These are phyloP conservation scores for Colletotrichum aenigma DNA, from an alignment of 2,329 filamentous ascomycete species.

Conservation along the genomic window DNA sequence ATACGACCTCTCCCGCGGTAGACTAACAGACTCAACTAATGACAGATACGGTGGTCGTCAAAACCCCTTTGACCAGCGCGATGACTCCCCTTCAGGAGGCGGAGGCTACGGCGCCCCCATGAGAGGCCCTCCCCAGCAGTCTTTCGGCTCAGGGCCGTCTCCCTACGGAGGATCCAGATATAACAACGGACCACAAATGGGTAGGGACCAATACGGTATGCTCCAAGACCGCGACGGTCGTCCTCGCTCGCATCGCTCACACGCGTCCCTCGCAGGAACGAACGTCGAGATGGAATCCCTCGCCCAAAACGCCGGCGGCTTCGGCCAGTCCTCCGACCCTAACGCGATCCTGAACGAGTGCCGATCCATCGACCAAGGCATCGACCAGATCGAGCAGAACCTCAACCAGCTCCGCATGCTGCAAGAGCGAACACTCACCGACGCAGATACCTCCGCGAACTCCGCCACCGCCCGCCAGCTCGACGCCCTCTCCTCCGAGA, in stretches of 20 bases:
- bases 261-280: slow-evolving; percentile 33
- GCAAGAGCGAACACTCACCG: slow-evolving; percentile 74
- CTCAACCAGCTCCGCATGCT: slow-evolving; percentile 74
- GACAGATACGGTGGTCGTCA: slow-evolving; percentile 57
- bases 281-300: slow-evolving; percentile 77
- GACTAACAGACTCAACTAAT: slow-evolving; percentile 32
- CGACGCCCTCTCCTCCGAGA: slow-evolving; percentile 75
- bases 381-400: slow-evolving; percentile 75
- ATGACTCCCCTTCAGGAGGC: slow-evolving; percentile 32
- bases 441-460: slow-evolving; percentile 72
- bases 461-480: slow-evolving; percentile 72
- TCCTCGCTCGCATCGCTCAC: not conserved
- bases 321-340: slow-evolving; percentile 57
- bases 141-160: slow-evolving; percentile 17
- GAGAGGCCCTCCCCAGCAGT: slow-evolving; percentile 16
- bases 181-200: slow-evolving; percentile 25
- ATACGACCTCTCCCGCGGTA: slow-evolving; percentile 14
- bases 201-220: slow-evolving; percentile 17
- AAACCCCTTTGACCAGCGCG: slow-evolving; percentile 66
- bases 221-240: slow-evolving; percentile 9
- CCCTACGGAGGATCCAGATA: slow-evolving; percentile 26
- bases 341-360: slow-evolving; percentile 87
- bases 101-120: slow-evolving; percentile 30
- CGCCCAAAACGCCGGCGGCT: slow-evolving; percentile 52
- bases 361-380: slow-evolving; percentile 75